Base-by-base conservation (phyloP, 2,329 filamentous ascomycete species). In the Aschersonia sp. region DNA sequence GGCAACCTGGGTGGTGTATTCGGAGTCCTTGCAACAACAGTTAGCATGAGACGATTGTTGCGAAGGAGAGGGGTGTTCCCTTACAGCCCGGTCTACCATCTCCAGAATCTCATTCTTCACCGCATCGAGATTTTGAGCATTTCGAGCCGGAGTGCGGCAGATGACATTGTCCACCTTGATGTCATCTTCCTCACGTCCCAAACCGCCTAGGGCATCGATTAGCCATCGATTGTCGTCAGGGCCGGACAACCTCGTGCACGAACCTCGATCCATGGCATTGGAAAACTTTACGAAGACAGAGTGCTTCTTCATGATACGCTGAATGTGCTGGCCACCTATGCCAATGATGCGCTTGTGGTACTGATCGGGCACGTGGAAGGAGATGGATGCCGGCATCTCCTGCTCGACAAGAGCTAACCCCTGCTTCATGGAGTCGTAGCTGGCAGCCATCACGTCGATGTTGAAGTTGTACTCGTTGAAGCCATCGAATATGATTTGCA, bases 401-500 rank as follows among this genome's bases (percentile, higher is more conserved):
- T 97, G 89, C 64, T 98, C 92, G 14, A 98, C 92, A 49, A 98
- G 77, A 53, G 84, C 83, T 51, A 98, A 71, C 2, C 92, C 92
- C 57, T 89, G 86, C 70, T 92, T 95, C 67, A 92, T 92, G 3
- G 89, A 88, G 53, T 95, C 89, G 62, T 95, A 97, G 56, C 86
- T 84, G 48, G 82, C 82, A 43, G 87, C 89, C 61, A 92, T 89
- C 48, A 98, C 90, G 61, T 98, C 92, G 54, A 98, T 98, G 66
- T 97, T 95, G 73, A 98, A 98, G 67, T 98, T 97, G 75, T 97
- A 98, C 69, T 98, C 92, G 65, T 95, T 95, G 72, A 97, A 98
- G 52, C 88, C 89, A 62, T 98, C 92, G 56, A 98, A 98, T 53
- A 98, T 90, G 59, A 98, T 97, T 67, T 98, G 92, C 10, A 98